phyloP scores from a whole-genome alignment of 1,284 basidiomycete genomes.

The Ceratobasidium sp. region DNA sequence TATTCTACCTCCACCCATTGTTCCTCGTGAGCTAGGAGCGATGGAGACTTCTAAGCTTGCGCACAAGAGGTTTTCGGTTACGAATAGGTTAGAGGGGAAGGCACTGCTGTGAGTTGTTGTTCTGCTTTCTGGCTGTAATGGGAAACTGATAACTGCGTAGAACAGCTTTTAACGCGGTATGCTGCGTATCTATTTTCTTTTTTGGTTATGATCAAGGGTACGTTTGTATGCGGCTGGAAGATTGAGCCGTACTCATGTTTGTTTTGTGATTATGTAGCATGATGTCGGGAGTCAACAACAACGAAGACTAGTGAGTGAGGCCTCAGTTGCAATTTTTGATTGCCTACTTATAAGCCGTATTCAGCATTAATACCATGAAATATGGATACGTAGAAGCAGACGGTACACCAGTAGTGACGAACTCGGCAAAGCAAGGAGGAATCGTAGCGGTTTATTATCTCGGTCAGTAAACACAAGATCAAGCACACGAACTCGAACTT shows the following conservation, averaged over 20 bases:
- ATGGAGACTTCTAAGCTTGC: conserved; percentile 40
- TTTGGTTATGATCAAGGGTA: conserved; percentile 66
- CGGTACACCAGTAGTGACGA: conserved; percentile 63
- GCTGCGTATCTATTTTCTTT: conserved; percentile 41
- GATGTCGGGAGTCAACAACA: conserved; percentile 66
- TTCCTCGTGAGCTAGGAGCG: neutral
- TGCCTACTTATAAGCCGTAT: neutral
- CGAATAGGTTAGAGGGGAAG: conserved; percentile 39
- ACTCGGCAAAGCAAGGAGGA: conserved; percentile 63
- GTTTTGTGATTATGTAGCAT: conserved; percentile 46
- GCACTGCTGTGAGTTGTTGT: conserved; percentile 20
- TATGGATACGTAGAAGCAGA: conserved; percentile 57
- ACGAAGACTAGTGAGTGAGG: conserved; percentile 60
- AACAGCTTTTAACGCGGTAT: conserved; percentile 38
- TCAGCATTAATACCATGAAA: conserved; percentile 43
- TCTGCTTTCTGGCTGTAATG: neutral
- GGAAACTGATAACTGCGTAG: neutral
- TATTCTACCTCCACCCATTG: neutral
- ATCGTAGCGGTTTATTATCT: conserved; percentile 53
- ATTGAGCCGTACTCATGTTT: no score
- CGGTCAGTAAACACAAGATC: neutral
- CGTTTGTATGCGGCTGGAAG: neutral
- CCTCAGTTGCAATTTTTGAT: conserved; percentile 51
- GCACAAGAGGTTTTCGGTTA: conserved; percentile 33
- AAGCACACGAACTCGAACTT: conserved; percentile 29